phyloP scores from a whole-genome alignment of 2,329 filamentous ascomycete genomes.

The Rachicladosporium sp. region DNA sequence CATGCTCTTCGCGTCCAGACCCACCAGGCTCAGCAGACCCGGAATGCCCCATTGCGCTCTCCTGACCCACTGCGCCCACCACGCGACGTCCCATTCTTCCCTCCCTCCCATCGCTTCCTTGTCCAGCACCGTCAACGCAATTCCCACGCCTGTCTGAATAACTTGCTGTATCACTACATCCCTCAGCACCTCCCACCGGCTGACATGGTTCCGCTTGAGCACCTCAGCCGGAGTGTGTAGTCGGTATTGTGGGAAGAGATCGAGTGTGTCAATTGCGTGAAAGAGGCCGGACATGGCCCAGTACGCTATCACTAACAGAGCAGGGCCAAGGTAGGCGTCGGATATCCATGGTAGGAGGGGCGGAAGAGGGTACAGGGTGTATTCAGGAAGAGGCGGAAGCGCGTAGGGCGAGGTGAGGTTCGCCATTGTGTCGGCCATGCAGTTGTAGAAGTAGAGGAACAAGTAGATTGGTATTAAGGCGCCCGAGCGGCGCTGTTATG shows the following conservation, averaged over 20 bases:
- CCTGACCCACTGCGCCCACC: conserved; percentile 77
- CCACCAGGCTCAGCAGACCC: conserved; percentile 54
- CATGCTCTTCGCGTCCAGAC: conserved; percentile 71
- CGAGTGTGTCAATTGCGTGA: conserved; percentile 73
- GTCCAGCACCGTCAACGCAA: conserved; percentile 59
- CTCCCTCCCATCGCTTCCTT: conserved; percentile 60
- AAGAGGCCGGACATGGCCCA: conserved; percentile 79
- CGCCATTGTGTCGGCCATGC: conserved; percentile 12
- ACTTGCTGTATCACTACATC: conserved; percentile 88
- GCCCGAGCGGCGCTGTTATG: conserved; percentile 4
- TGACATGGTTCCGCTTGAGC: conserved; percentile 71
- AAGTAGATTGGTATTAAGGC: not conserved
- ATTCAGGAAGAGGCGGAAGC: conserved; percentile 77
- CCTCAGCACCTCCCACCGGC: conserved; percentile 71
- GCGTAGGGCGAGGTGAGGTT: conserved; percentile 41
- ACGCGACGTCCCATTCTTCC: conserved; percentile 74
- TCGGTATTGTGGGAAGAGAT: conserved; percentile 81
- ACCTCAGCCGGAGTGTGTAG: conserved; percentile 92
- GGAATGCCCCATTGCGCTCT: conserved; percentile 70
- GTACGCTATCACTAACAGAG: conserved; percentile 72
- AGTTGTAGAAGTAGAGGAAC: conserved; percentile 1
- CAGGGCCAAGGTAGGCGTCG: conserved; percentile 66
- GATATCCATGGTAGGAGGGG: conserved; percentile 68
- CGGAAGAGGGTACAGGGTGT: conserved; percentile 56
- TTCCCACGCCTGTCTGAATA: conserved; percentile 66